Conservation (phyloP, 768 basidiomycete species). For the Tylopilus rubrobrunneus region DNA sequence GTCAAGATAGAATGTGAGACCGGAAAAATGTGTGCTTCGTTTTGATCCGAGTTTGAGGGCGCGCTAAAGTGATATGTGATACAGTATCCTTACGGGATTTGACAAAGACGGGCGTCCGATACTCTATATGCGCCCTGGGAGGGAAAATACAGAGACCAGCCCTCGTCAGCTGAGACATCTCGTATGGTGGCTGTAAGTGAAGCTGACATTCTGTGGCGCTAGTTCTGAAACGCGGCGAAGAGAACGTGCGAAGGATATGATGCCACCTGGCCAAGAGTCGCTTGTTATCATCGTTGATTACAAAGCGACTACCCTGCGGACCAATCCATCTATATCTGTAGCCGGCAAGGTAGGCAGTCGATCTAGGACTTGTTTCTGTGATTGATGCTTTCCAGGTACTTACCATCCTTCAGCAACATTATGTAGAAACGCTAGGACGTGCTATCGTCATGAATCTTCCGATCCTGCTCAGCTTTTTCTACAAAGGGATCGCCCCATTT, state of each 20-base stretch:
- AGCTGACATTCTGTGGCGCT: neutral
- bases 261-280: conserved; percentile 82
- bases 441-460: conserved; percentile 84
- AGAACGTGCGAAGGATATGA: conserved; percentile 85
- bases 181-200: conserved; percentile 77
- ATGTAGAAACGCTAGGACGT: conserved; percentile 83
- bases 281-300: conserved; percentile 85
- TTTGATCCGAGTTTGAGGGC: neutral
- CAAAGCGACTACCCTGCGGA: conserved; percentile 73
- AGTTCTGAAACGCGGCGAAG: conserved; percentile 35
- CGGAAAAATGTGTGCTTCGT: conserved; percentile 72
- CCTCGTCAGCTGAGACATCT: conserved; percentile 68
- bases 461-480: conserved; percentile 67
- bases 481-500: conserved; percentile 82
- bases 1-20: conserved; percentile 77
- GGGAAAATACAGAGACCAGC: conserved; percentile 72
- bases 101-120: conserved; percentile 86
- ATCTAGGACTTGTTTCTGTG: neutral
- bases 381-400: conserved; percentile 45
- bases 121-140: conserved; percentile 83
- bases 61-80: neutral
- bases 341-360: conserved; percentile 53
- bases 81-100: conserved; percentile 77
- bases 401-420: conserved; percentile 81
- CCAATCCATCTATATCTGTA: conserved; percentile 79